Percentiles rank a stretch among this genome's conserved stretches.
These are phyloP conservation scores for Lactarius akahatsu DNA, from an alignment of 768 basidiomycete species.

Conservation along the genomic window DNA sequence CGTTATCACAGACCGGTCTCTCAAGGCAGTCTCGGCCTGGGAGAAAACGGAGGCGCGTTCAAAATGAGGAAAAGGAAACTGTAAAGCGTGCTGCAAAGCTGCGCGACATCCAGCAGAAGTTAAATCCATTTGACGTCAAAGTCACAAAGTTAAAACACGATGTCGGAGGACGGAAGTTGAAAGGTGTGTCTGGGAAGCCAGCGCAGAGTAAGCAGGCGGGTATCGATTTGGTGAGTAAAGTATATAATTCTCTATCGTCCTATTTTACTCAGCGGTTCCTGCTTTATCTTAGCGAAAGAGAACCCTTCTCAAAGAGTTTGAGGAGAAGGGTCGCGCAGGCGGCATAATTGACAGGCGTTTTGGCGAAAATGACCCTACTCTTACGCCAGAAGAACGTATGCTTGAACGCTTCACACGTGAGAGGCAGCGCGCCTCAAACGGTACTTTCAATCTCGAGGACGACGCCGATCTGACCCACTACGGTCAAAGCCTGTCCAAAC, in stretches of 20 bases:
- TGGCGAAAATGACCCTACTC: conserved; percentile 89
- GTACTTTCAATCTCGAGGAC: conserved; percentile 87
- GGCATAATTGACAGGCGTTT: conserved; percentile 93
- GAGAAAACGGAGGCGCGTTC: conserved; percentile 69
- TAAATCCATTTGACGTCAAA: conserved; percentile 94
- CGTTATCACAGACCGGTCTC: conserved; percentile 78
- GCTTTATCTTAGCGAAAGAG: conserved; percentile 65
- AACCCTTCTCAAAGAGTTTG: conserved; percentile 84
- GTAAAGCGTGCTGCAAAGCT: conserved; percentile 79
- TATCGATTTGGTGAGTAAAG: conserved; percentile 62
- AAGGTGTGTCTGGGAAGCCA: conserved; percentile 79
- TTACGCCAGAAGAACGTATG: conserved; percentile 97
- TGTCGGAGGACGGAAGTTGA: conserved; percentile 84
- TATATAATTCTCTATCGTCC: conserved; percentile 37
- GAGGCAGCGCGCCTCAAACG: conserved; percentile 74
- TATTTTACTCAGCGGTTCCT: conserved; percentile 9
- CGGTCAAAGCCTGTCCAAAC: conserved; percentile 79
- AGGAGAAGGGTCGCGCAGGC: conserved; percentile 77
- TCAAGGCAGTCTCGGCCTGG: conserved; percentile 53
- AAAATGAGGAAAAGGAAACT: conserved; percentile 69
- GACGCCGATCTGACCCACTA: conserved; percentile 92
- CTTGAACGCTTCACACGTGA: conserved; percentile 94
- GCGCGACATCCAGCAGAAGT: conserved; percentile 75
- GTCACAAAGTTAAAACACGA: conserved; percentile 92
- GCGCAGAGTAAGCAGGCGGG: conserved; percentile 89